Base-by-base conservation (phyloP, 805 yeast species). In the Saccharomycopsis sp. region DNA sequence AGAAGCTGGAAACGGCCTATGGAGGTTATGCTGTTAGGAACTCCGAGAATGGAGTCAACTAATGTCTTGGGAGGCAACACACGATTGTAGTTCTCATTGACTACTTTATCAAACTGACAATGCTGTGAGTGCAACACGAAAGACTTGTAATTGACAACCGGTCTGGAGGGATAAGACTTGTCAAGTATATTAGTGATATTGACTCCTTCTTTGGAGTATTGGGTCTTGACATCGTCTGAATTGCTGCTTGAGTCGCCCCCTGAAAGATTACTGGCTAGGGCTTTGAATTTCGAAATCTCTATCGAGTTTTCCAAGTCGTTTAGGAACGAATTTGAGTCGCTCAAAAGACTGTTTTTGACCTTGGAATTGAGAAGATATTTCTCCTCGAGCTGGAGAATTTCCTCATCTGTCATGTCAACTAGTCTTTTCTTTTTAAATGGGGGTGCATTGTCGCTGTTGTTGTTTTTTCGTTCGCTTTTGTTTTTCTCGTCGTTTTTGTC, bases 351-450 rank as follows among this genome's bases (percentile, higher is more conserved):
- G 21, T 44, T 44, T 12, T 44, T 44, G 21, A 44, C 48, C 21
- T 18, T 44, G 7, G 48, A 44, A 44, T 44, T 44, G 4, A 44
- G 20, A 18, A 44, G 34, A 51, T 34, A 61, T 40, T 61, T 59
- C 16, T 24, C 44, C 20, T 61, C 63, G 15, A 61, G 34, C n/a
- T 57, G 50, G 15, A 59, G 21, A 16, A 61, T 56, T 53, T 61
- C 63, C 53, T 59, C 63, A 29, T 61, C 60, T 7, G 63, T 58
- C 63, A 61, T 61, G n/a, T 61, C 63, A 12, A 56, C 52, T 4
- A 61, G 20, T 50, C 54, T 55, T 46, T 59, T 61, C n/a, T 47
- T 34, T 34, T 40, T 53, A 3, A 34, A 51, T 20, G 24, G 16
- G 15, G 40, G n/a, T n/a, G n/a, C n/a, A n/a, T n/a, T n/a, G n/a